Conservation (phyloP, 2,329 filamentous ascomycete genomes). For the Sclerotinia subarctica region DNA sequence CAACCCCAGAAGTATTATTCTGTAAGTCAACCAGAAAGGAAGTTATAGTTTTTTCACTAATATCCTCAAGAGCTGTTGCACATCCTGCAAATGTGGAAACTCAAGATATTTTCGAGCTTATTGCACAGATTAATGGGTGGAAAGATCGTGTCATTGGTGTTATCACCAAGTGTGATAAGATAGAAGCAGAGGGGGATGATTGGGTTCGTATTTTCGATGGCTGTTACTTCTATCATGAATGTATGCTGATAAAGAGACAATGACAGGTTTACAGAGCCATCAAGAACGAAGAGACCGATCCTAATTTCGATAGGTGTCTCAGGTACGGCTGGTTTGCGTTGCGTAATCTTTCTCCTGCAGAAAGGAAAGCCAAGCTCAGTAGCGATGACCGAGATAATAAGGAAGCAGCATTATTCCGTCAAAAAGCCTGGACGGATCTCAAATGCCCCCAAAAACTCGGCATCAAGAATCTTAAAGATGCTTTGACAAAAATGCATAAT, state of each 20-base stretch:
- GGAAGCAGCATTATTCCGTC: background rate
- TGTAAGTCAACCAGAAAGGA: slow-evolving; percentile 27
- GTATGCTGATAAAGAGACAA: background rate
- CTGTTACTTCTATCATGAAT: too few relatives aligned
- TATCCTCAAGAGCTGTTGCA: slow-evolving; percentile 41
- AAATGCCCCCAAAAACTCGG: background rate
- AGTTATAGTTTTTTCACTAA: background rate
- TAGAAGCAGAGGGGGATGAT: slow-evolving; percentile 1
- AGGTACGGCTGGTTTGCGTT: slow-evolving; percentile 12
- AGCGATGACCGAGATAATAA: background rate
- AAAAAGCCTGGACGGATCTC: background rate
- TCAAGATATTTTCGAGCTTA: slow-evolving; percentile 35
- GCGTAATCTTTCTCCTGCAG: background rate
- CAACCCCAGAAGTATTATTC: slow-evolving; percentile 43
- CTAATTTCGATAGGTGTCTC: background rate
- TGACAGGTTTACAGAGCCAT: background rate
- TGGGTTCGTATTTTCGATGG: background rate
- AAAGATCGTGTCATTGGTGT: slow-evolving; percentile 14
- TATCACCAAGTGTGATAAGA: slow-evolving; percentile 10
- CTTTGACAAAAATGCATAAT: slow-evolving; percentile 13
- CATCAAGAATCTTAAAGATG: slow-evolving; percentile 1
- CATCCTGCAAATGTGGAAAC: slow-evolving; percentile 42
- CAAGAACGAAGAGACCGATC: background rate
- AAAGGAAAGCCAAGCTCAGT: background rate
- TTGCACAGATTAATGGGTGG: slow-evolving; percentile 28